Evolutionary conservation across 306 rosid species (phyloP).

Genomic region (Vachellia collinsii): DNA sequence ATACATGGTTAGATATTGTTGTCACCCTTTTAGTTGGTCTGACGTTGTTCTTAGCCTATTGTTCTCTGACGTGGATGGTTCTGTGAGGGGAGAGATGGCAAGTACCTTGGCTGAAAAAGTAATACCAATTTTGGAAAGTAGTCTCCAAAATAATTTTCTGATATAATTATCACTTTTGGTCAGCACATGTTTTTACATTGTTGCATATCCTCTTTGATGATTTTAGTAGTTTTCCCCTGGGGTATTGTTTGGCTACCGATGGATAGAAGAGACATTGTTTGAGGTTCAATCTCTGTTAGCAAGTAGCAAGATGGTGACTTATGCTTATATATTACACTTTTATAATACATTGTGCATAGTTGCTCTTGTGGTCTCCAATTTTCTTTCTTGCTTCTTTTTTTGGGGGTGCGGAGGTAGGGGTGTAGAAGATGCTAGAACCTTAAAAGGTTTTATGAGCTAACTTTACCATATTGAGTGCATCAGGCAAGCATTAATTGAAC

Average conservation of each 20-base stretch:
- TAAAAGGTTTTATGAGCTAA: not conserved
- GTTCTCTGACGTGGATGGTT: conserved; percentile 16
- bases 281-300: not conserved
- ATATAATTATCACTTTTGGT: not conserved
- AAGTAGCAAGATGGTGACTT: conserved; percentile 14
- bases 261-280: conserved; percentile 18
- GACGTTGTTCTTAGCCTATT: conserved; percentile 25
- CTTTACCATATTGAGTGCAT: conserved; percentile 17
- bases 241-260: not conserved
- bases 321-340: conserved; percentile 17
- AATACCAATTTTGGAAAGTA: not conserved
- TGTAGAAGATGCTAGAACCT: not conserved
- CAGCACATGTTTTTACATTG: conserved; percentile 3
- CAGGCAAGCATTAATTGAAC: conserved; percentile 13
- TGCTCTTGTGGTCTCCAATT: conserved; percentile 8
- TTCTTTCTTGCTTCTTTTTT: too few relatives aligned
- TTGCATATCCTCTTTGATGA: conserved; percentile 18
- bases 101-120: conserved; percentile 15
- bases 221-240: not conserved
- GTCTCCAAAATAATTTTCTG: conserved; percentile 7
- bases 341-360: conserved; percentile 21
- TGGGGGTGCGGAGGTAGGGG: not conserved
- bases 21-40: conserved; percentile 48
- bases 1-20: conserved; percentile 64
- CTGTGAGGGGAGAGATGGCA: conserved; percentile 1